Base-by-base conservation (phyloP, 2,329 filamentous ascomycete genomes). In the Penicillium sp. region DNA sequence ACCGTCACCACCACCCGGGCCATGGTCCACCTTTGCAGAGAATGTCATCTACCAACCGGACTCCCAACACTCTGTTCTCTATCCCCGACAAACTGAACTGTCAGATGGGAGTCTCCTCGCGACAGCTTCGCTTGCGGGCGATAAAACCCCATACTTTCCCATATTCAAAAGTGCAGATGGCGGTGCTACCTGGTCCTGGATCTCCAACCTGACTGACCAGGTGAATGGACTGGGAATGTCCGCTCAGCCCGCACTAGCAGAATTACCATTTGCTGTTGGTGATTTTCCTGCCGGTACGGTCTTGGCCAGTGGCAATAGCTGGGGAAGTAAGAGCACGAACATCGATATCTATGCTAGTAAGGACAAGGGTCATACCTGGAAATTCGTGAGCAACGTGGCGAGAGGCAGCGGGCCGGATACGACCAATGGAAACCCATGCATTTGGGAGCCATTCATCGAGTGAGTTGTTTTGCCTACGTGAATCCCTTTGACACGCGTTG, bases 361-460 rank as follows among this genome's bases (percentile, higher is more conserved):
- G 13, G 87, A 91, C 70, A 76, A 78, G 48, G 88, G 86, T 7
- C 68, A 75, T 35, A 86, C 84, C 1, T 90, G 87, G 88, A 76
- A 83, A 26, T 90, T 89, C 65, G 83, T 89, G 55, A 86, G 83
- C 55, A 82, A 85, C 64, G 82, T 90, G 43, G 87, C 87, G 0
- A 75, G 78, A 2, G 88, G 87, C 45, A 85, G 85, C 11, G 80
- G 80, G 33, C 85, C 87, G 6, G 71, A 78, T 0, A 83, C 87
- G 7, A 83, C 84, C 69, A 88, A 89, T 67, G 87, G 85, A 1
- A 73, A 85, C 14, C 86, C 85, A 0, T 85, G 87, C 0, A 84
- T 91, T 37, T 91, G 88, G 88, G 88, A 90, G 71, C 89, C 88
- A 1, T 90, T 88, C 71, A 75, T 90, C 25, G 22, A 53, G 35